Conservation (phyloP, 495 filamentous ascomycete species). For the Penicillium dipodomyicola region DNA sequence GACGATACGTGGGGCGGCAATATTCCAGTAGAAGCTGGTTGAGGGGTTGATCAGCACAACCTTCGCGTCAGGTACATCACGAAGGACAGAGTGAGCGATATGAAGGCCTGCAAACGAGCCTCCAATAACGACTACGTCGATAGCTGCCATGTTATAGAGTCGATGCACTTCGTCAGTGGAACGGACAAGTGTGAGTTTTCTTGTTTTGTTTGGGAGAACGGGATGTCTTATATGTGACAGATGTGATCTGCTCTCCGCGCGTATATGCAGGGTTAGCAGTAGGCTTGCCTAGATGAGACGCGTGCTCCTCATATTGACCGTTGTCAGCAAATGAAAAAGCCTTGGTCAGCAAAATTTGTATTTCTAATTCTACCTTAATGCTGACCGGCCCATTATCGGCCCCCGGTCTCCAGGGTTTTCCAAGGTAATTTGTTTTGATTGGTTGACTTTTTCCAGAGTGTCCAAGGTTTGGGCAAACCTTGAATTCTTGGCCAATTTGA, state of each 20-base stretch:
- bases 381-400: neutral
- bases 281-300: neutral
- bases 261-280: slow-evolving; percentile 1
- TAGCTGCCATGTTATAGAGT: slow-evolving; percentile 20
- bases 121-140: slow-evolving; percentile 60
- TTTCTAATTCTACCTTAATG: neutral
- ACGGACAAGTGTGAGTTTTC: neutral
- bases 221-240: slow-evolving; percentile 15
- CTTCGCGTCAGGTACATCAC: slow-evolving; percentile 46
- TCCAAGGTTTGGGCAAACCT: neutral
- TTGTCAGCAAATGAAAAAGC: neutral
- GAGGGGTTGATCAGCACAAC: slow-evolving; percentile 58
- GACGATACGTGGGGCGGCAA: slow-evolving; percentile 49
- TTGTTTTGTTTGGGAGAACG: slow-evolving; percentile 1
- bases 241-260: neutral
- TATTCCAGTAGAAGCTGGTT: slow-evolving; percentile 50
- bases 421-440: neutral
- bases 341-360: slow-evolving; percentile 1
- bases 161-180: neutral
- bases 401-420: neutral
- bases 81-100: slow-evolving; percentile 58
- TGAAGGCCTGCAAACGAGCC: slow-evolving; percentile 58
- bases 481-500: neutral
- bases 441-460: neutral
- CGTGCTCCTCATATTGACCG: neutral